These are phyloP conservation scores for Strigomonas culicis DNA, from an alignment of 208 protist species.

Conservation along the genomic window DNA sequence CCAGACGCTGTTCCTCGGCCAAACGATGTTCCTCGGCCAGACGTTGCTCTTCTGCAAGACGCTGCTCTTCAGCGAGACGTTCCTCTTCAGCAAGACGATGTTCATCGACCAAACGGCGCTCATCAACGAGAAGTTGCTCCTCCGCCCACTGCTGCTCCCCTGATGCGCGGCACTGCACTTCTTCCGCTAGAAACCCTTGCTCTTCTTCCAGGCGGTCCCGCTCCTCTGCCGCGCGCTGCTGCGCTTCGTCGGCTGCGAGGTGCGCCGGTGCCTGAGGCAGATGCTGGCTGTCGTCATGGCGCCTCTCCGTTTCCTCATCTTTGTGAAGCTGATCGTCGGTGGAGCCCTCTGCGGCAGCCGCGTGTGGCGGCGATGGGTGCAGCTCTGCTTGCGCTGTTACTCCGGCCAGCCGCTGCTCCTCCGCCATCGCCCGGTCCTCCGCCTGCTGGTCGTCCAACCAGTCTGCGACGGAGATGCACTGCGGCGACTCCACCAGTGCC, in stretches of 20 bases:
- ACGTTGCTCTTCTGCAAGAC: neutral
- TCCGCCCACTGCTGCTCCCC: slow-evolving; percentile 17
- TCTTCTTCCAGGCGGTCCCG: slow-evolving; percentile 14
- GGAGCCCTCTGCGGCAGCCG: slow-evolving; percentile 2
- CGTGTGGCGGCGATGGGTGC: too few species aligned
- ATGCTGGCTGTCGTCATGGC: neutral
- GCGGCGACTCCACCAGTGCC: slow-evolving; percentile 9
- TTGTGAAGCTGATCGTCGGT: slow-evolving; percentile 13
- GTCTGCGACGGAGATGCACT: slow-evolving; percentile 3
- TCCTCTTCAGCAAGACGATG: slow-evolving; percentile 7
- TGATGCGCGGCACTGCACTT: neutral
- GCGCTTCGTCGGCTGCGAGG: slow-evolving; percentile 11
- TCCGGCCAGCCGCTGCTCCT: slow-evolving; percentile 7
- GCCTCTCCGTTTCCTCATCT: slow-evolving; percentile 6
- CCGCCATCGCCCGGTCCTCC: neutral
- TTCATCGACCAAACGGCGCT: neutral
- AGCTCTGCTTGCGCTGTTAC: slow-evolving; percentile 7
- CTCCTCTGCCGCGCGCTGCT: slow-evolving; percentile 14
- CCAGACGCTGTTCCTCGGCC: slow-evolving; percentile 13
- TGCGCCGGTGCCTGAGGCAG: neutral
- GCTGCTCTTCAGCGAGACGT: slow-evolving; percentile 5
- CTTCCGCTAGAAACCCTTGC: neutral
- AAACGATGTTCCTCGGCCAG: slow-evolving; percentile 7
- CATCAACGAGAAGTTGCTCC: slow-evolving; percentile 3
- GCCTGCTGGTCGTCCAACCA: slow-evolving; percentile 7